Base-by-base conservation (phyloP, 768 basidiomycete species). In the Cystofilobasidium bisporidii region DNA sequence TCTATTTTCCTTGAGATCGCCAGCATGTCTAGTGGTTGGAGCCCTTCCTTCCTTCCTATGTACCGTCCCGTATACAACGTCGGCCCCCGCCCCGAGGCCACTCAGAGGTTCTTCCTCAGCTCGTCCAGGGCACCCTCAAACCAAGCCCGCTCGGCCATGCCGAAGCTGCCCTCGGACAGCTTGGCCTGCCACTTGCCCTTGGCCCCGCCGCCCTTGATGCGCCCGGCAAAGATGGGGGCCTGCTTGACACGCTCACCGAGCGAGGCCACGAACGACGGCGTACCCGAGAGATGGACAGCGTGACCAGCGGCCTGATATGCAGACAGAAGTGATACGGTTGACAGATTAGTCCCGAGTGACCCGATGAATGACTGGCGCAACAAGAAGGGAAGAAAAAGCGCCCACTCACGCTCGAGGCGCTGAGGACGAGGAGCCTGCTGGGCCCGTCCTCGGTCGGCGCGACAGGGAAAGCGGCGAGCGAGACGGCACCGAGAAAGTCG, bases 181-280 rank as follows among this genome's bases (percentile, higher is more conserved):
- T 68, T 68, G 20, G 67, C 67, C 43, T 68, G 67, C 61, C 61
- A 68, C 47, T 36, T 62, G 18, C 67, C 67, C 62, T 68, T 68
- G 20, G 67, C 67, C n/a, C 67, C 67, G 32, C 67, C 67, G 8
- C 67, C 67, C 26, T 63, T 63, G 55, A 68, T 41, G 1, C 67
- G 50, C 3, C 50, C 63, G 18, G 36, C 28, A 26, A 68, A 68
- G 5, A 68, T 9, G 33, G 53, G 14, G 22, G 62, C 53, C 40
- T 63, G 67, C 57, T 68, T 68, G 17, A 68, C 18, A 5, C 30
- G 28, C 56, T 63, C 61, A 0, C 67, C 61, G n/a, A 68, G 63
- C 17, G 48, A 55, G n/a, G 61, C n/a, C 12, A 68, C 67, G n/a
- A 68, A 28, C 2, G 41, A 40, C 17, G 61, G 61, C 22, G 61